These are phyloP conservation scores for Heritiera littoralis DNA, from an alignment of 345 rosid genomes.

Conservation along the genomic window DNA sequence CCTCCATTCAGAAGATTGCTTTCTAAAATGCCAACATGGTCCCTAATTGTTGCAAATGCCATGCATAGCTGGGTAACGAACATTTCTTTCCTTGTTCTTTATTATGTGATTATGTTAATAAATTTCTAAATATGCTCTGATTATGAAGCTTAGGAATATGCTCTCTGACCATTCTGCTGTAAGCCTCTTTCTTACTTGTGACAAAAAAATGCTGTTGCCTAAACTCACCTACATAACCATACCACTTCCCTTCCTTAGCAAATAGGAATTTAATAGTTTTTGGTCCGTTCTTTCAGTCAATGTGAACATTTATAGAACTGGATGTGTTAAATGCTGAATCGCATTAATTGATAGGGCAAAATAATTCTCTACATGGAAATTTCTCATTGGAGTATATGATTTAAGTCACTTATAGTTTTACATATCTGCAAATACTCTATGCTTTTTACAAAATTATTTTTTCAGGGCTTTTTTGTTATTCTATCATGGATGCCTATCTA, in stretches of 20 bases:
- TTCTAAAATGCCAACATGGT: slow-evolving; percentile 91
- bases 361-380: neutral
- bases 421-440: neutral
- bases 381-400: neutral
- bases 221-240: neutral
- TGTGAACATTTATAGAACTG: neutral
- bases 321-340: neutral
- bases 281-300: neutral
- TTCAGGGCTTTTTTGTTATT: slow-evolving; percentile 94
- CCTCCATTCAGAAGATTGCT: slow-evolving; percentile 89
- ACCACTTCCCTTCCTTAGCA: neutral
- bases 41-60: slow-evolving; percentile 86
- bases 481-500: slow-evolving; percentile 99
- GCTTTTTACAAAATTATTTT: neutral
- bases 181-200: neutral
- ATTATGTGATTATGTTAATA: neutral
- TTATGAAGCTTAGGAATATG: neutral
- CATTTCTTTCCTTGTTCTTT: slow-evolving; percentile 7
- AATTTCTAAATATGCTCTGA: neutral
- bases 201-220: neutral
- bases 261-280: neutral
- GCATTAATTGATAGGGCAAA: neutral
- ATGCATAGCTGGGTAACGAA: slow-evolving; percentile 93
- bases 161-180: neutral
- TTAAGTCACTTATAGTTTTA: neutral